These are phyloP conservation scores for Macrolepiota fuliginosa DNA, from an alignment of 768 basidiomycete genomes.

Conservation along the genomic window DNA sequence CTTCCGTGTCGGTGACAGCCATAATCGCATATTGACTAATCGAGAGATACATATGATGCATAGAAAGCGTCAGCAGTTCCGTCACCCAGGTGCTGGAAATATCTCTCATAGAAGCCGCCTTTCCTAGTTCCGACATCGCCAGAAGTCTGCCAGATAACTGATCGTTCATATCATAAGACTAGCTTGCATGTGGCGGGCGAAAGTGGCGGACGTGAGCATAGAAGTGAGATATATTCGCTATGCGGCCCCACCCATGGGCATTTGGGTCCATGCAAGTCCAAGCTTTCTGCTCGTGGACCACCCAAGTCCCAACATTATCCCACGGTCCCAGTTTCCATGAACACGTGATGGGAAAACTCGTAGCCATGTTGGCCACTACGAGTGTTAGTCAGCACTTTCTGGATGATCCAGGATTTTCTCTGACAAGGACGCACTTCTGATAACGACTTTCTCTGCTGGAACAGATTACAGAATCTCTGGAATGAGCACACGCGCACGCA, in stretches of 20 bases:
- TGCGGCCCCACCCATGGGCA: not conserved
- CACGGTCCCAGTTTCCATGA: not conserved
- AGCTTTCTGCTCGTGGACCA: not conserved
- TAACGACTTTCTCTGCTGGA: conserved; percentile 2
- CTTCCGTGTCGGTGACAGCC: conserved; percentile 1
- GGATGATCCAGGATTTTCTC: conserved; percentile 11
- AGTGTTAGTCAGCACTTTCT: conserved; percentile 8
- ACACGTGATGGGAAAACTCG: conserved; percentile 12
- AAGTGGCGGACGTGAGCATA: not conserved
- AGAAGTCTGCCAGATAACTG: not conserved
- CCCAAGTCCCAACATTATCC: not conserved
- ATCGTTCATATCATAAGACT: conserved; percentile 4
- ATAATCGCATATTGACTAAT: not conserved
- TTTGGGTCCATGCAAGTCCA: not conserved
- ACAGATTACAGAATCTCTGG: not conserved
- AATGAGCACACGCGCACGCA: conserved; percentile 49
- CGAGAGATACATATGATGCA: not conserved
- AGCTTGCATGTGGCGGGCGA: not conserved
- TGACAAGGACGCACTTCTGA: not conserved
- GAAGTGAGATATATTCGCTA: not conserved
- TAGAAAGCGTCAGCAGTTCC: not conserved
- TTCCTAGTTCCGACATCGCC: conserved; percentile 1
- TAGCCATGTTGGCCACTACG: not conserved
- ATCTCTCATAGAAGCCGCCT: not conserved
- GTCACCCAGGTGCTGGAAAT: conserved; percentile 2